Percentiles rank a stretch among this genome's conserved stretches.
Conservation (phyloP, 2,329 filamentous ascomycete genomes). For the Didymella arachidicola region DNA sequence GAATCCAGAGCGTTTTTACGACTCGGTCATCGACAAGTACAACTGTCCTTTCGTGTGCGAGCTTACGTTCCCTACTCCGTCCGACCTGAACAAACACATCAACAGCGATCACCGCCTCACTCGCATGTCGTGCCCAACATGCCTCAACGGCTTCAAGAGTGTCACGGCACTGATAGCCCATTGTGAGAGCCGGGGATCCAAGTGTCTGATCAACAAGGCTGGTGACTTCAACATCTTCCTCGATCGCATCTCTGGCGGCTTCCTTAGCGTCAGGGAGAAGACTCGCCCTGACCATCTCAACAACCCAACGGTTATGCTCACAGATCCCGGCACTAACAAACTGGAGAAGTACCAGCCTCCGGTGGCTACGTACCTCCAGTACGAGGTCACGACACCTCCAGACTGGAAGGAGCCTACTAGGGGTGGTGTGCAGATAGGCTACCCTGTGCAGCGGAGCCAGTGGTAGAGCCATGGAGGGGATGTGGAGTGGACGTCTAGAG, state of each 20-base stretch:
- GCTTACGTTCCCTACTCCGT: conserved; percentile 40
- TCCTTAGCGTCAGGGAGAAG: conserved; percentile 45
- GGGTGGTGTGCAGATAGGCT: conserved; percentile 5
- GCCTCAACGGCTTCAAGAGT: conserved; percentile 52
- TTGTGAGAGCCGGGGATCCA: conserved; percentile 47
- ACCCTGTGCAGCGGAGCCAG: background rate
- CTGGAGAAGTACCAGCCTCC: conserved; percentile 38
- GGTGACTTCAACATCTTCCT: conserved; percentile 48
- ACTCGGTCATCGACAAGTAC: conserved; percentile 56
- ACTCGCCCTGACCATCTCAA: conserved; percentile 43
- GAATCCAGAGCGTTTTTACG: conserved; percentile 58
- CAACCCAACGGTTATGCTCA: conserved; percentile 31
- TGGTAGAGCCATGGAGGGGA: background rate
- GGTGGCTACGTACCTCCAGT: conserved; percentile 42
- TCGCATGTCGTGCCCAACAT: conserved; percentile 50
- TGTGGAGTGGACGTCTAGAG: background rate
- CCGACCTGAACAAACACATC: conserved; percentile 50
- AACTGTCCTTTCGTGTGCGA: conserved; percentile 65
- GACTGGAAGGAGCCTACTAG: conserved; percentile 41
- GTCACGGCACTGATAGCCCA: conserved; percentile 51
- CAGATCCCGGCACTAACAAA: conserved; percentile 31
- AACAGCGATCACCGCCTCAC: conserved; percentile 46
- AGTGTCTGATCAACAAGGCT: conserved; percentile 48
- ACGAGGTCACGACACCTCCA: conserved; percentile 39
- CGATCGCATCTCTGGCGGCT: conserved; percentile 54